Evolutionary conservation across 208 protist genomes (phyloP), one percentile per base, ranked within the genome.

Genomic region (Trypanosoma conorhini): DNA sequence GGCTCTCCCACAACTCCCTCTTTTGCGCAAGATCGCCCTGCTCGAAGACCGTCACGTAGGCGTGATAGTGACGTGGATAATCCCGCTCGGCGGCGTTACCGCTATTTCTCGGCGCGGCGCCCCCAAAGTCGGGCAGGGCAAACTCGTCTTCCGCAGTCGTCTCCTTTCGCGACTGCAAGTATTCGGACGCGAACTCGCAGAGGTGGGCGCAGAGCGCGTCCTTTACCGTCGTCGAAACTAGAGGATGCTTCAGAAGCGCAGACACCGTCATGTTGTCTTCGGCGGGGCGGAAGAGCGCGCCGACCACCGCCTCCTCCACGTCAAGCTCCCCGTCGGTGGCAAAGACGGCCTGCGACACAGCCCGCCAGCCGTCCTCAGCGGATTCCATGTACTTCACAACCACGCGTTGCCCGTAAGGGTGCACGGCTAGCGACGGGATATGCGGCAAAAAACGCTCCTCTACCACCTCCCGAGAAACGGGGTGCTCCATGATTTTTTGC

Each of bases 401-500:
- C 12, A 95, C 88, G 61, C 86, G 85, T 85, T 88, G 83, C 30
- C 88, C 92, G 57, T 86, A 92, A 8, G 63, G 67, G 73, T 95
- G 87, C 13, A 72, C 50, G 5, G 80, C 75, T 26, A 96, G 78
- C 1, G 48, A 40, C 3, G 24, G 1, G 13, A 93, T 51, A 61
- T 83, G 65, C 3, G 77, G 84, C 44, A 84, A 9, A 28, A 97
- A 78, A 42, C 46, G 30, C 50, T 77, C 71, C 44, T 80, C 76
- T 50, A 97, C 67, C 54, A 94, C 70, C 59, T 92, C 87, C 1
- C 80, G 76, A 35, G 85, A 88, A 69, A 74, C 78, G 15, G 79
- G 72, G 59, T 84, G 74, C 69, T 94, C 88, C 70, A 97, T 84
- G 46, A 97, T 59, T 81, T 87, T 91, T 77, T 95, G 89, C 22